A percentile compares a stretch with the other conserved stretches of the same genome.
Conservation (phyloP, 495 filamentous ascomycete species). For the Tuber magnatum region DNA sequence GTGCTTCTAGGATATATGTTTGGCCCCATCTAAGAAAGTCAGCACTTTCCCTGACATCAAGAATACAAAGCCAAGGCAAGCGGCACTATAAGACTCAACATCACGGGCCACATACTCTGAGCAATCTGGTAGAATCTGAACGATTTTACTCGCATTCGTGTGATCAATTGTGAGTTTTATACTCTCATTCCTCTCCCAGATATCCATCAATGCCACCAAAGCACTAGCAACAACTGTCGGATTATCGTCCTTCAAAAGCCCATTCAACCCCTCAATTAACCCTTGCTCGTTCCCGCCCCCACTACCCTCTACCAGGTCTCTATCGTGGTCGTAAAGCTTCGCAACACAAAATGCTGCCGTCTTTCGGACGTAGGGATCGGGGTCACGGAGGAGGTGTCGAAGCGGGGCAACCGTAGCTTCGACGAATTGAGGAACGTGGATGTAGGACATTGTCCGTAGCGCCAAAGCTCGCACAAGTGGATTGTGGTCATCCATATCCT, state of each 20-base stretch:
- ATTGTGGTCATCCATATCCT: constrained; percentile 94
- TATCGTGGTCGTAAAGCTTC: constrained; percentile 95
- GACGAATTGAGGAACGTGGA: constrained; percentile 94
- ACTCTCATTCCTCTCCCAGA: constrained; percentile 94
- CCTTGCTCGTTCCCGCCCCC: constrained; percentile 47
- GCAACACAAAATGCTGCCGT: constrained; percentile 94
- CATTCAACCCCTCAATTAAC: constrained; percentile 85
- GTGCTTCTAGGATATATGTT: constrained; percentile 93
- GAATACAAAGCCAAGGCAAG: background rate
- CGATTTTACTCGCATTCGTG: constrained; percentile 91
- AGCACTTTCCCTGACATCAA: constrained; percentile 27
- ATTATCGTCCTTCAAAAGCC: constrained; percentile 87
- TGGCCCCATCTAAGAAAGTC: constrained; percentile 79
- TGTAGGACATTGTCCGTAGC: constrained; percentile 90
- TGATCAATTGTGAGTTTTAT: constrained; percentile 99
- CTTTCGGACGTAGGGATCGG: constrained; percentile 95
- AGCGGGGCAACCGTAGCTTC: constrained; percentile 79
- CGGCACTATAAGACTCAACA: background rate
- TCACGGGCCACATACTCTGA: constrained; percentile 68
- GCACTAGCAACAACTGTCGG: constrained; percentile 95
- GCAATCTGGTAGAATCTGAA: constrained; percentile 91
- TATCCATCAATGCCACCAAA: constrained; percentile 87
- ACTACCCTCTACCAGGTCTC: constrained; percentile 66
- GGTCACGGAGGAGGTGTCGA: constrained; percentile 73
- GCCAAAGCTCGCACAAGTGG: constrained; percentile 89